Conservation (phyloP, 495 filamentous ascomycete species). For the Umbilicaria muhlenbergii region DNA sequence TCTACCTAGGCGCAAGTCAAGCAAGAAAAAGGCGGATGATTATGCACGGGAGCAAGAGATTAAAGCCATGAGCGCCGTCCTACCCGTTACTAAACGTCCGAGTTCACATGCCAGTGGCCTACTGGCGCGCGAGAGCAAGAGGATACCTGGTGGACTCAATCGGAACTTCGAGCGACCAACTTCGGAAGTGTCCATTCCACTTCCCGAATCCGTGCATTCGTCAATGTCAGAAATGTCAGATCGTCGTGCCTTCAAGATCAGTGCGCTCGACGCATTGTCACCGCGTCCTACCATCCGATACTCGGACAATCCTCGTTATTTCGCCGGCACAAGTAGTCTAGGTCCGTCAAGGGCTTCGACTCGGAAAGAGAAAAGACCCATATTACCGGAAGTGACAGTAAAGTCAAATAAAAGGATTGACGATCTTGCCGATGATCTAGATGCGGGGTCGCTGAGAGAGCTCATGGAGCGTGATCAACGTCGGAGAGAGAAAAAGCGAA, state of each 20-base stretch:
- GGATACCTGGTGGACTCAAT: constrained; percentile 38
- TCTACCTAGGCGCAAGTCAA: constrained; percentile 51
- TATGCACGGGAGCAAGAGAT: constrained; percentile 72
- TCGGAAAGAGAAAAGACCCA: constrained; percentile 27
- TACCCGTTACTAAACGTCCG: constrained; percentile 46
- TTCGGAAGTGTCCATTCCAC: constrained; percentile 60
- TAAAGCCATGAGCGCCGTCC: constrained; percentile 58
- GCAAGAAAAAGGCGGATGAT: constrained; percentile 62
- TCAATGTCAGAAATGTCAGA: constrained; percentile 57
- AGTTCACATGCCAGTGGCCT: constrained; percentile 37
- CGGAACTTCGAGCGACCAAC: constrained; percentile 43
- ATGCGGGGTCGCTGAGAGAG: constrained; percentile 63
- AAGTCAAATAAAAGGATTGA: constrained; percentile 60
- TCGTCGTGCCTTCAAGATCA: constrained; percentile 56
- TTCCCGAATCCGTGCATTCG: constrained; percentile 57
- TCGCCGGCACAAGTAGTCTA: constrained; percentile 19
- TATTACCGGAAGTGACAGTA: constrained; percentile 46
- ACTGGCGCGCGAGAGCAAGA: constrained; percentile 48
- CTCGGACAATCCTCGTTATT: constrained; percentile 42
- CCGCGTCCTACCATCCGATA: constrained; percentile 68
- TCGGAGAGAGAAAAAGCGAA: constrained; percentile 55
- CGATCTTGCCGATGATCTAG: constrained; percentile 65
- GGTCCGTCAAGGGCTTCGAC: constrained; percentile 22
- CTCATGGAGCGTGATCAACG: constrained; percentile 74
- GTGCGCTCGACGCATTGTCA: constrained; percentile 54